Conservation (phyloP, 2,329 filamentous ascomycete genomes). For the Tolypocladium album region DNA sequence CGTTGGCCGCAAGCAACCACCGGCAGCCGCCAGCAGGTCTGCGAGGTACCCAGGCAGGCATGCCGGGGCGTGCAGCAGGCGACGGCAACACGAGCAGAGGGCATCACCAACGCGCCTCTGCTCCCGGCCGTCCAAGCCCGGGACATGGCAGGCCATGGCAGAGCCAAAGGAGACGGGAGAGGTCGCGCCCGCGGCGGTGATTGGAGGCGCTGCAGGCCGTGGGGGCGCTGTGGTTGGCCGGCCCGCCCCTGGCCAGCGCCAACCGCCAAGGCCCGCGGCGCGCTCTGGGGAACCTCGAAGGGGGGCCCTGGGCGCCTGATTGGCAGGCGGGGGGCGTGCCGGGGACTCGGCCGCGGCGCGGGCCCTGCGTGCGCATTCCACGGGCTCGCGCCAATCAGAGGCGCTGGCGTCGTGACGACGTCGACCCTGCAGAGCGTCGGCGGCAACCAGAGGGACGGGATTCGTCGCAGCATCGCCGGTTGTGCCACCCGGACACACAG, state of each 20-base stretch:
- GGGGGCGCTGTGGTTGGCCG: background rate
- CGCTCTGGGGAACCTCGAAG: background rate
- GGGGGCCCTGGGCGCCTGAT: background rate
- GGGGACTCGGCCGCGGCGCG: background rate
- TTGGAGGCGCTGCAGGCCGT: background rate
- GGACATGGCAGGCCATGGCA: background rate
- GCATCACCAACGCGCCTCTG: background rate
- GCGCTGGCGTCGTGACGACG: background rate
- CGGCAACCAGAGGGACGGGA: constrained; percentile 29
- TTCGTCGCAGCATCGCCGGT: constrained; percentile 12
- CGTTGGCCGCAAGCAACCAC: background rate
- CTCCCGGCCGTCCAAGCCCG: background rate
- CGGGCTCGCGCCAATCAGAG: background rate
- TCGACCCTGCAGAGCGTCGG: constrained; percentile 26
- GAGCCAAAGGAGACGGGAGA: background rate
- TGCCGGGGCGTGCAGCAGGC: background rate
- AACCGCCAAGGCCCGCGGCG: background rate
- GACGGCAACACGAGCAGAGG: background rate
- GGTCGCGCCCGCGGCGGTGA: background rate
- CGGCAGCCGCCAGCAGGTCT: background rate
- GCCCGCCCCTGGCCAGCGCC: background rate
- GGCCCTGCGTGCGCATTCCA: background rate
- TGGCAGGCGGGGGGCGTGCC: background rate
- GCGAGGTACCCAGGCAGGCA: background rate
- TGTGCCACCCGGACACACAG: background rate